These are phyloP conservation scores for Penicillium longicatenatum DNA, from an alignment of 495 filamentous ascomycete species.

Conservation along the genomic window DNA sequence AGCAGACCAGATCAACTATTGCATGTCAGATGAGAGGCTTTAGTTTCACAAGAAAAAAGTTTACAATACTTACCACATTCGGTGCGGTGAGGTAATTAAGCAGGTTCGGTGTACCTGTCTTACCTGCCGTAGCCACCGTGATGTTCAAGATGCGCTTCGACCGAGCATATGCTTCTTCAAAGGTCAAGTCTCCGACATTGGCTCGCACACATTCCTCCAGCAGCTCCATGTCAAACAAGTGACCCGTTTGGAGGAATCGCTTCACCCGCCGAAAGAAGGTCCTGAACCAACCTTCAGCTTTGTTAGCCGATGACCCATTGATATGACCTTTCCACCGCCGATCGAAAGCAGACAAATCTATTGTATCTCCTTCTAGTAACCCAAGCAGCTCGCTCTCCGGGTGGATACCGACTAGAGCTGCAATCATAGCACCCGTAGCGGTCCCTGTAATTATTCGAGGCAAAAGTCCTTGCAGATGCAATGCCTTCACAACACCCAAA, in stretches of 20 bases:
- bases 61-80: conserved; percentile 70
- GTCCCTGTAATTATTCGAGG: conserved; percentile 92
- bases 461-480: conserved; percentile 80
- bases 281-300: conserved; percentile 47
- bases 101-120: conserved; percentile 78
- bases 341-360: conserved; percentile 82
- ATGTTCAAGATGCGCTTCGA: conserved; percentile 92
- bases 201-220: conserved; percentile 83
- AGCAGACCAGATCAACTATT: conserved; percentile 85
- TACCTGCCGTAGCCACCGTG: conserved; percentile 73
- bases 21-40: neutral
- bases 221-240: conserved; percentile 80
- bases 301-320: neutral
- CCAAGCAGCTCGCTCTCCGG: conserved; percentile 81
- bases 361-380: conserved; percentile 75
- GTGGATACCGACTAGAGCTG: conserved; percentile 85
- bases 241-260: conserved; percentile 71
- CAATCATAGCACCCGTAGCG: conserved; percentile 87
- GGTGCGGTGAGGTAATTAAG: conserved; percentile 94
- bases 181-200: conserved; percentile 88
- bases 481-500: conserved; percentile 84
- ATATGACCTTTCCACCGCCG: conserved; percentile 20
- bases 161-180: conserved; percentile 86
- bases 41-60: neutral
- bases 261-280: conserved; percentile 62